A percentile compares a stretch with the other conserved stretches of the same genome.
These are phyloP conservation scores for Leptomonas seymouri DNA, from an alignment of 208 protist species.

Conservation along the genomic window DNA sequence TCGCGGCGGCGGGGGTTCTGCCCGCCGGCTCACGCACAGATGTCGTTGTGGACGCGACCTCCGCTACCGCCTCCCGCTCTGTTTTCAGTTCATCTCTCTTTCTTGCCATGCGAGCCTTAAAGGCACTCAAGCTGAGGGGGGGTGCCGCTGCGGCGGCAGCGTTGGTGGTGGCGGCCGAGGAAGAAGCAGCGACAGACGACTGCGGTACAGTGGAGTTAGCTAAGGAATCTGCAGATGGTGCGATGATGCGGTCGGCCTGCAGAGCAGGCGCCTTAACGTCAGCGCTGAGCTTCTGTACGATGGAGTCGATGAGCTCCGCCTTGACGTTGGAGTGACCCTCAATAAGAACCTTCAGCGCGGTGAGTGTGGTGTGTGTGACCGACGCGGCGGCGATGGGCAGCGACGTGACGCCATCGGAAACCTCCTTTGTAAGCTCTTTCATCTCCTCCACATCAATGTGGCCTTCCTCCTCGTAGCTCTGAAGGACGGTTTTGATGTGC, in stretches of 20 bases:
- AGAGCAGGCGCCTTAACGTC: neutral
- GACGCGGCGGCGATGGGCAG: constrained; percentile 32
- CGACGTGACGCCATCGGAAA: constrained; percentile 41
- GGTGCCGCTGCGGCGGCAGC: neutral
- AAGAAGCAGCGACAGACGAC: neutral
- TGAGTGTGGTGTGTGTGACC: constrained; percentile 29
- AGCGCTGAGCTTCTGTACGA: constrained; percentile 7
- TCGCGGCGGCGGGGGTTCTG: constrained; percentile 1
- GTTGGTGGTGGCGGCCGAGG: neutral
- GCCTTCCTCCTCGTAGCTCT: constrained; percentile 45
- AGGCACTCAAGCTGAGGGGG: constrained; percentile 47
- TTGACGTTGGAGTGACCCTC: constrained; percentile 13
- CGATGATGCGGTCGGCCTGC: neutral
- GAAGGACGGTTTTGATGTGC: constrained; percentile 52
- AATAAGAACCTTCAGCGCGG: constrained; percentile 26
- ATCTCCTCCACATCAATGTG: constrained; percentile 72
- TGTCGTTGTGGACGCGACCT: constrained; percentile 19
- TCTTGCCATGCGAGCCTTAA: constrained; percentile 62
- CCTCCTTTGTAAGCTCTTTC: constrained; percentile 49
- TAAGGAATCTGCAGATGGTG: neutral
- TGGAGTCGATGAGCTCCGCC: constrained; percentile 18
- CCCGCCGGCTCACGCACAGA: constrained; percentile 28
- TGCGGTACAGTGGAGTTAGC: neutral
- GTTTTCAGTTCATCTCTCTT: constrained; percentile 61
- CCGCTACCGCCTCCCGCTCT: constrained; percentile 23